Evolutionary conservation across 345 rosid genomes (phyloP), one percentile per base, ranked within the genome.

Genomic region (Noccaea caerulescens): DNA sequence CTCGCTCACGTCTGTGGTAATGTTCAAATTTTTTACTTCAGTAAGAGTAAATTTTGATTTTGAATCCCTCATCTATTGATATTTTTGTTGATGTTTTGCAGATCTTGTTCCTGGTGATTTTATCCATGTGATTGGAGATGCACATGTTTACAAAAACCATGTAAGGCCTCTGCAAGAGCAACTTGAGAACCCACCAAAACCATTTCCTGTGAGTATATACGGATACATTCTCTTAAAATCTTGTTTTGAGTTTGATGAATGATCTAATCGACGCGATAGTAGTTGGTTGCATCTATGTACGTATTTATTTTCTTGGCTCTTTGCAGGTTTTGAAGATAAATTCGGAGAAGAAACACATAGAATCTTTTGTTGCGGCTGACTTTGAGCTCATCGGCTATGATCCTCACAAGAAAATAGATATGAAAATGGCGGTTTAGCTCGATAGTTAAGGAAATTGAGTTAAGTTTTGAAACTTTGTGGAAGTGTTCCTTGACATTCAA

Each of bases 1-100:
- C 85, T 95, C 71, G 97, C 99, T 78, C 97, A 95, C 64, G 88
- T 95, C 75, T 92, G 98, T 75, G 92, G 98, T 91, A 87, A 68
- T 72, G 13, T 34, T 76, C 38, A 42, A 7, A 41, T 34, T 32
- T 16, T 16, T 16, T 16, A 16, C 18, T 16, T 4, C 18, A 9
- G 25, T 32, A 38, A 20, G 37, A 33, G 32, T 7, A 65, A 30
- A 1, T 1, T 47, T 72, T 47, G 20, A 7, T 25, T 67, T 20
- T 0, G 1, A 58, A 23, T 41, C 36, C 0, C 16, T 25, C 25
- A 34, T 68, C 7, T 33, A 3, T n/a, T 63, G 58, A 62, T 45
- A 34, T 41, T 25, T 41, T 44, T 10, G 53, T 46, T 63, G 41
- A 18, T 5, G 32, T 30, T 47, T 38, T 54, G 20, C 88, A 93